Evolutionary conservation across 805 yeast genomes (phyloP).

Genomic region (Kuraishia ogatae): DNA sequence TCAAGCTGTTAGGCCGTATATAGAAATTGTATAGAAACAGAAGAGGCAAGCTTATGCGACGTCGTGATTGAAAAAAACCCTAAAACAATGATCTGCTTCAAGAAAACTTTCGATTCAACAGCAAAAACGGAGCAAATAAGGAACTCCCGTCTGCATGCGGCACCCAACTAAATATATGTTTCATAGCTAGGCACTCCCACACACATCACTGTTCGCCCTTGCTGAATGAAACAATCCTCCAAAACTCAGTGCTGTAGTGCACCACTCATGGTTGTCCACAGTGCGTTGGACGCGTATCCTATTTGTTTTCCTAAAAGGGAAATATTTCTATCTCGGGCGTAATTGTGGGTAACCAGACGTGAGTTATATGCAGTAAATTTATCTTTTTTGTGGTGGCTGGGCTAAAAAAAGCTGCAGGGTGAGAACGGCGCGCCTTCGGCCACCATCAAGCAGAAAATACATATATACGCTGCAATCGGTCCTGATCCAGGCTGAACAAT

Average conservation of each 20-base stretch:
- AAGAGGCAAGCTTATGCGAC: neutral
- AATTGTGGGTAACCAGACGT: neutral
- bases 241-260: neutral
- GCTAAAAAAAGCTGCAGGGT: neutral
- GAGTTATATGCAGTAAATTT: neutral
- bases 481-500: neutral
- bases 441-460: neutral
- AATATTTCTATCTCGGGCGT: neutral
- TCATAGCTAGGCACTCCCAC: neutral
- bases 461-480: neutral
- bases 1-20: neutral
- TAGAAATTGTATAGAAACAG: neutral
- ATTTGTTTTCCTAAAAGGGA: neutral
- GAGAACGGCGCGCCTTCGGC: neutral
- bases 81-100: neutral
- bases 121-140: neutral
- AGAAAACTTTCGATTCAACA: neutral
- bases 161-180: neutral
- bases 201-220: neutral
- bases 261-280: neutral
- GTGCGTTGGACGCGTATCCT: neutral
- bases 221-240: neutral
- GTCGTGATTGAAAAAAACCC: neutral
- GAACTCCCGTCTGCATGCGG: neutral
- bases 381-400: neutral